Conservation (phyloP, 257 asterid genomes). For the Cynanchum wilfordii region DNA sequence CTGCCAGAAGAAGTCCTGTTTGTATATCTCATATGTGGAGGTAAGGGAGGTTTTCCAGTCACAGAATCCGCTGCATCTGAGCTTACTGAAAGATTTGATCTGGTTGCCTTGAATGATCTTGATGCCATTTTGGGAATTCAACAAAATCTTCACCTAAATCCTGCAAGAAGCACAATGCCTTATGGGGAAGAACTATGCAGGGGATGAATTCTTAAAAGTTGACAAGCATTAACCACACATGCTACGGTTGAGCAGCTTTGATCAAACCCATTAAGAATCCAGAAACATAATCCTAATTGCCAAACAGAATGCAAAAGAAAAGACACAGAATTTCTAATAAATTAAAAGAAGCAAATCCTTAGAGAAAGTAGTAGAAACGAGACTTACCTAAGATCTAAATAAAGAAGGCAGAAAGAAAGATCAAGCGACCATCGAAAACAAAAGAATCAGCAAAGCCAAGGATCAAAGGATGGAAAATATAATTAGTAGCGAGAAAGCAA, state of each 20-base stretch:
- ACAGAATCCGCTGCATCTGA: constrained; percentile 48
- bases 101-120: constrained; percentile 47
- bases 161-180: constrained; percentile 23
- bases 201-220: neutral
- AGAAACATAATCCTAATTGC: neutral
- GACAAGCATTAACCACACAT: neutral
- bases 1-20: constrained; percentile 80
- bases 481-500: constrained; percentile 1
- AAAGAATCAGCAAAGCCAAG: neutral
- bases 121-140: constrained; percentile 44
- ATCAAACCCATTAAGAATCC: neutral
- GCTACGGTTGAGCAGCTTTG: neutral
- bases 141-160: constrained; percentile 19
- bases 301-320: neutral
- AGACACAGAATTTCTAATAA: neutral
- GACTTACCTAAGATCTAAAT: neutral
- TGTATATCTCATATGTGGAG: constrained; percentile 63
- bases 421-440: neutral
- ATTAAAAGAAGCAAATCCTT: neutral
- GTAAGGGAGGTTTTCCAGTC: constrained; percentile 33
- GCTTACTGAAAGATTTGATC: constrained; percentile 51
- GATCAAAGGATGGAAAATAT: neutral
- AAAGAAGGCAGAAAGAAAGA: neutral
- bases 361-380: neutral
- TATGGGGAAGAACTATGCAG: neutral